Conservation (phyloP, 2,329 filamentous ascomycete genomes). For the Claviceps paspali region DNA sequence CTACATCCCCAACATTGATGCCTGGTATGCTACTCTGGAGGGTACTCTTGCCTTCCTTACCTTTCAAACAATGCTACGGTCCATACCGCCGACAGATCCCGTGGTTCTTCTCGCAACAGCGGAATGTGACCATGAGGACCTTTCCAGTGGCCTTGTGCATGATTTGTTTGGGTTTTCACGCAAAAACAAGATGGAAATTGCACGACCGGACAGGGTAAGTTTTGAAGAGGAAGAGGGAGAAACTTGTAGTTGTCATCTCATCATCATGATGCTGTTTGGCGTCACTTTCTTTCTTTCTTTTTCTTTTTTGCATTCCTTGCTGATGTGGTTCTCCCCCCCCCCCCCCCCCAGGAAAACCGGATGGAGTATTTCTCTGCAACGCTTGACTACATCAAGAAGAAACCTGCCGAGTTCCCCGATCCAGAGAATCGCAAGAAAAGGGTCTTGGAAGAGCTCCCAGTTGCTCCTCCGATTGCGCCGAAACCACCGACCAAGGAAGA, state of each 20-base stretch:
- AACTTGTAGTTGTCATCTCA: no score
- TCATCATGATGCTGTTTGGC: no score
- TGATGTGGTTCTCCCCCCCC: no score
- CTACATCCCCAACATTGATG: conserved; percentile 78
- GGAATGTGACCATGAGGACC: conserved; percentile 49
- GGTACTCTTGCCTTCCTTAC: conserved; percentile 58
- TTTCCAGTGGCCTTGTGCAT: conserved; percentile 48
- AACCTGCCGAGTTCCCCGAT: conserved; percentile 76
- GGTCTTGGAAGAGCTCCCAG: conserved; percentile 58
- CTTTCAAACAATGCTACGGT: conserved; percentile 67
- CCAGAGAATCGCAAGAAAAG: conserved; percentile 76
- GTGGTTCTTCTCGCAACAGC: conserved; percentile 77
- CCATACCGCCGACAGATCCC: conserved; percentile 79
- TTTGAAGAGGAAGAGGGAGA: neutral
- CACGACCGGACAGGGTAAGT: conserved; percentile 47
- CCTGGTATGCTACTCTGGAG: conserved; percentile 58
- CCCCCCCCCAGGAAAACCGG: conserved; percentile 49
- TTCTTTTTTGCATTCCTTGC: neutral
- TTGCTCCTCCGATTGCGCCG: conserved; percentile 58
- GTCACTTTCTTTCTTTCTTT: no score
- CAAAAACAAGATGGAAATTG: conserved; percentile 59
- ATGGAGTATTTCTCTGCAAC: conserved; percentile 65
- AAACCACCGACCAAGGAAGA: conserved; percentile 61
- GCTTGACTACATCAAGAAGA: conserved; percentile 60
- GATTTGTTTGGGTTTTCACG: conserved; percentile 77